Evolutionary conservation across 2,329 filamentous ascomycete species (phyloP), one percentile per base, ranked within the genome.

Genomic region (Exophiala aquamarina): DNA sequence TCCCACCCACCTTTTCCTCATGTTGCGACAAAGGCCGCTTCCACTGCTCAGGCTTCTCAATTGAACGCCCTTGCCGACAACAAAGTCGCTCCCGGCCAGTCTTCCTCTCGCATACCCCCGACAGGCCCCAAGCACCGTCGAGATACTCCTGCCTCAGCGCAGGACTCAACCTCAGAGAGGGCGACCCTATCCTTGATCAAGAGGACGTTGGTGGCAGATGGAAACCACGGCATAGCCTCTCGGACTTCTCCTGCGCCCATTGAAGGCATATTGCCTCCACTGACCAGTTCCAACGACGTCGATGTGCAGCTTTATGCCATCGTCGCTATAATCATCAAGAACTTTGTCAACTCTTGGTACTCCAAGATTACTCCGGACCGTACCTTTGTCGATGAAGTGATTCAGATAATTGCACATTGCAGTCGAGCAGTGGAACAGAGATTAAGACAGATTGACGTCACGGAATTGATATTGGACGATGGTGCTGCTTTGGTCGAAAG

Each of bases 311-410:
- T 98, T 3, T 98, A 97, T 65, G 92, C 89, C 20, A 80, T 97
- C 50, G 83, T 98, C 51, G 87, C 93, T 42, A 86, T 97, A 49
- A 83, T 97, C 52, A 76, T 96, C 60, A 84, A 87, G 61, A 90
- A 96, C 56, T 95, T 90, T 65, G 87, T 98, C 29, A 85, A 93
- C 66, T 83, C 82, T 23, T 98, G 93, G 93, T 98, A 98, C 72
- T 78, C 76, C 56, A 92, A 86, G 66, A 93, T 98, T 66, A 96
- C 92, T 1, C 82, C 89, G 3, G 92, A 98, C 68, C 87, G 91
- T 64, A 78, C 82, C 10, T 94, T 98, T 63, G 84, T 93, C 50
- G 84, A 86, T 58, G 91, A 96, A 71, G 79, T 96, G 48, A 77
- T 97, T 44, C 88, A 89, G 62, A 84, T 95, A 57, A 87, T 97